Percentiles rank a stretch among this genome's conserved stretches.
These are phyloP conservation scores for Monosporascus sp. DNA, from an alignment of 2,329 filamentous ascomycete genomes.

Conservation along the genomic window DNA sequence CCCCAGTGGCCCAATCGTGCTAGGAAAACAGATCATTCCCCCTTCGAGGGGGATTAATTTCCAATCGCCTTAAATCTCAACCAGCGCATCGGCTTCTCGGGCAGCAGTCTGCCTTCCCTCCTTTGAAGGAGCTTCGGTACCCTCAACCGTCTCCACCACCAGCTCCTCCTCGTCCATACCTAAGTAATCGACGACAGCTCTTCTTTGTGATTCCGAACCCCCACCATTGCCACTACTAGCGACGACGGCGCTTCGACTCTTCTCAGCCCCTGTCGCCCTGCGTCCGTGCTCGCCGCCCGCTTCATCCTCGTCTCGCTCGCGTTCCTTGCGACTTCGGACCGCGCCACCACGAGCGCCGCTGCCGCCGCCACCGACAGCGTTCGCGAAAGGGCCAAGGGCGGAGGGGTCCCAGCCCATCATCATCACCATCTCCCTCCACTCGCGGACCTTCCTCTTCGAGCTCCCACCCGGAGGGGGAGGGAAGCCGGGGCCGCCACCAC, in stretches of 20 bases:
- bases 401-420: neutral
- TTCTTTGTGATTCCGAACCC: neutral
- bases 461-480: neutral
- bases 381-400: neutral
- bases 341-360: too few relatives aligned
- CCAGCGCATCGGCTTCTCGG: neutral
- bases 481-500: neutral
- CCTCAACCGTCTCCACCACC: neutral
- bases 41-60: too few relatives aligned
- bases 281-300: neutral
- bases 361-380: too few relatives aligned
- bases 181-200: neutral
- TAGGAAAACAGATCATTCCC: too few relatives aligned
- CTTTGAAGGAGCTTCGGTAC: too few relatives aligned
- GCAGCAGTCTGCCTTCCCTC: neutral
- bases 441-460: neutral
- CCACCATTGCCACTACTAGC: neutral
- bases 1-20: neutral
- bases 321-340: neutral
- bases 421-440: neutral
- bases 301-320: neutral
- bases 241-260: neutral
- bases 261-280: neutral
- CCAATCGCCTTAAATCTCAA: neutral
- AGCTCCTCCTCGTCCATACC: neutral